A percentile compares a stretch with the other conserved stretches of the same genome.
phyloP scores from a whole-genome alignment of 306 rosid species.

The Quillaja saponaria region DNA sequence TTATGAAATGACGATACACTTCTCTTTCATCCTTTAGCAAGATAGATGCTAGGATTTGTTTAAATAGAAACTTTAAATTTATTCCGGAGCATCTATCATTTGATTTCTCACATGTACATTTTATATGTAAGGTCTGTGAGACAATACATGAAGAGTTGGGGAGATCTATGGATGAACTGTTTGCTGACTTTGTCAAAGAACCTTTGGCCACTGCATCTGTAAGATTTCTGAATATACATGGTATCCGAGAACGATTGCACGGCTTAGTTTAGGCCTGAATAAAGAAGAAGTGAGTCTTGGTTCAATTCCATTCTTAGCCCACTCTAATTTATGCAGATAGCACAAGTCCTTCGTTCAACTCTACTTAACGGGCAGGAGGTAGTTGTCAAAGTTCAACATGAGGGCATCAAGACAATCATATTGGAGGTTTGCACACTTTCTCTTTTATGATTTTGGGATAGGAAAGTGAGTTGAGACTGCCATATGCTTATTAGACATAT shows the following conservation, averaged over 20 bases:
- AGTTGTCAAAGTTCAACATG: constrained; percentile 96
- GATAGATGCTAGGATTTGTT: too few relatives aligned
- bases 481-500: constrained; percentile 24
- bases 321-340: constrained; percentile 66
- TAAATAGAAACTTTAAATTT: constrained; percentile 20
- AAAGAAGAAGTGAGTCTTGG: constrained; percentile 5
- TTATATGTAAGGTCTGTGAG: constrained; percentile 61
- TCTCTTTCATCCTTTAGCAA: constrained; percentile 8
- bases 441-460: constrained; percentile 31
- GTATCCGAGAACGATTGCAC: constrained; percentile 27
- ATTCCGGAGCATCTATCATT: constrained; percentile 5
- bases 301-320: constrained; percentile 23
- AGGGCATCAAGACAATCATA: constrained; percentile 74
- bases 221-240: constrained; percentile 43
- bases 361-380: constrained; percentile 86
- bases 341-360: constrained; percentile 96
- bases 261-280: constrained; percentile 19
- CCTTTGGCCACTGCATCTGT: constrained; percentile 99
- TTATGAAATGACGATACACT: neutral
- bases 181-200: constrained; percentile 60
- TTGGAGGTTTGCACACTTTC: constrained; percentile 67
- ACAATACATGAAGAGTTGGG: constrained; percentile 82
- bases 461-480: constrained; percentile 29
- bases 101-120: constrained; percentile 34
- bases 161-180: constrained; percentile 78